Evolutionary conservation across 106 monocot genomes (phyloP), one percentile per base, ranked within the genome.

Genomic region (Agapanthus africanus): DNA sequence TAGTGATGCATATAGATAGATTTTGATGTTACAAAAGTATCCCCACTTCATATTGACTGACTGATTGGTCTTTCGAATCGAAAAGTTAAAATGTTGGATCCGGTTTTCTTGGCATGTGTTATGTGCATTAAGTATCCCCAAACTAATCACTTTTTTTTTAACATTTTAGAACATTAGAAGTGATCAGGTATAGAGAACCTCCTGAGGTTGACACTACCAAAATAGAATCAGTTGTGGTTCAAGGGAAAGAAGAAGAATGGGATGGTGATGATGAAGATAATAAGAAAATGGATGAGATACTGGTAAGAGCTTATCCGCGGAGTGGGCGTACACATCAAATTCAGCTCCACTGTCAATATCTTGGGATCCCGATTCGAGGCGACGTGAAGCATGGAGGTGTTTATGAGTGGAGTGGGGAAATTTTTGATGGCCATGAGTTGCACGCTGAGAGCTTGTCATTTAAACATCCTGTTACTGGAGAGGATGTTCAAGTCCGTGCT

Each of bases 271-370:
- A 65, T 40, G n/a, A n/a, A n/a, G n/a, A n/a, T n/a, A n/a, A n/a
- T n/a, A n/a, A n/a, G n/a, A n/a, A n/a, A n/a, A 69, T 16, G 6
- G 64, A 63, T 52, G 78, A 72, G 59, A 28, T 88, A 23, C 61
- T 91, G 74, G 75, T 95, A 35, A 91, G 91, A 72, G 91, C 88
- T 21, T 80, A 77, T 23, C 95, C 95, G 11, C 50, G 80, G 74
- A 95, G 88, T 54, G 95, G 95, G 33, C 68, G 95, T 57, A 95
- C 95, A 9, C 95, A 95, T 77, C 95, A 95, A 75, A 88, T 95
- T 35, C 80, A 91, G 4, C 65, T 95, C 21, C 95, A 95, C 25
- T 95, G 95, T 27, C 95, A 95, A 77, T 79, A 91, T 74, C 70
- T 95, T 8, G 86, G 91, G 19, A 62, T 95, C 61, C 81, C 95